Evolutionary conservation across 2,329 filamentous ascomycete species (phyloP), one percentile per base, ranked within the genome.

Genomic region (Orbilia blumenaviensis): DNA sequence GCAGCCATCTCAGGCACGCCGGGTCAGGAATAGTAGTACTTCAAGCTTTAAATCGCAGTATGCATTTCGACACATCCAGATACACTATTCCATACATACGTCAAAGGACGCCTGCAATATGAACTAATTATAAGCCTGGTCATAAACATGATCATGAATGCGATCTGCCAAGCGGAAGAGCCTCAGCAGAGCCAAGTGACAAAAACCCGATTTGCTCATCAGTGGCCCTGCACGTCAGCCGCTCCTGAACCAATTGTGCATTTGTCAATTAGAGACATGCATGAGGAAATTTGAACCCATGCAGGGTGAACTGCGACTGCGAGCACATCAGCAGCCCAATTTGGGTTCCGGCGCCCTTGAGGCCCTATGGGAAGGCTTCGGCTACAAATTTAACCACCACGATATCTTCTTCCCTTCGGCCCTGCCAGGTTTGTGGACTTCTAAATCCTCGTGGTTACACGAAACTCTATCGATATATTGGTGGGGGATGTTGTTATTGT

Each of bases 191-290:
- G 27, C 63, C 25, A 67, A 46, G 48, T 36, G 25, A 21, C 61
- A 50, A 61, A 67, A 61, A 9, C 52, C 56, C 60, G 66, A 63
- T 52, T 71, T 71, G 48, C 66, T 42, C 29, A 67, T 48, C 46
- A 52, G 27, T 16, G 16, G 8, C 12, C 42, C 68, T 66, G 61
- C 60, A 66, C 29, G 61, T 73, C 68, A 73, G 68, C 68, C 68
- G 68, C 68, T 73, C 42, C 23, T 32, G 58, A 61, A 48, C 46
- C 48, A 72, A 71, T 56, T 54, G 66, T 41, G 67, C 67, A 60
- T 64, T 71, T 58, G 67, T 66, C 60, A 72, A 72, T 58, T 64
- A 60, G 41, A 72, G 67, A 72, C 67, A 64, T 72, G 67, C 67
- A 72, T 60, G 41, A 63, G 56, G 56, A 64, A 60, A 72, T 64